A percentile compares a stretch with the other conserved stretches of the same genome.
Evolutionary conservation across 2,329 filamentous ascomycete species (phyloP).

Genomic region (Blastomyces percursus): DNA sequence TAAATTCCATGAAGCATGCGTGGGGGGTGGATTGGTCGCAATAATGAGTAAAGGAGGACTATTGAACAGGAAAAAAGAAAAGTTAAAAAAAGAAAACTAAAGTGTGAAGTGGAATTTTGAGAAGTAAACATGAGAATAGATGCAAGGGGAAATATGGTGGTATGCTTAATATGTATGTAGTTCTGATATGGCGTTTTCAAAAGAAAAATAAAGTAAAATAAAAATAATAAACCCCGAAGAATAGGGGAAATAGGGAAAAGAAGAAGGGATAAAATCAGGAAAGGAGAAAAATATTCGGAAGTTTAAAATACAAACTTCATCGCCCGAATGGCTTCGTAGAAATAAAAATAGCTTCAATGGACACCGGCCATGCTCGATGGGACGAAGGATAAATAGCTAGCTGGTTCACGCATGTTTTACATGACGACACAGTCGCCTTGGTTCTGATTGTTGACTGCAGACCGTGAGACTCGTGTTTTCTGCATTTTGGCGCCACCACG

Average conservation of each 20-base stretch:
- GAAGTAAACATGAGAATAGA: not conserved
- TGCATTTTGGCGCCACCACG: constrained; percentile 60
- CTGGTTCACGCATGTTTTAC: constrained; percentile 37
- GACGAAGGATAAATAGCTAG: not conserved
- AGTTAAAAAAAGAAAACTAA: not conserved
- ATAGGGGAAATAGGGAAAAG: too few species aligned
- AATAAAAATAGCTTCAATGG: not conserved
- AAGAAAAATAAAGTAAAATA: too few species aligned
- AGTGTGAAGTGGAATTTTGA: not conserved
- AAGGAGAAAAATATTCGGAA: not conserved
- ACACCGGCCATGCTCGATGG: not conserved
- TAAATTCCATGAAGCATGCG: not conserved
- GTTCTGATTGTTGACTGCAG: constrained; percentile 68
- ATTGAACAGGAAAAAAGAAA: not conserved
- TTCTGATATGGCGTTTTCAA: not conserved
- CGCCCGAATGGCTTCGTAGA: not conserved
- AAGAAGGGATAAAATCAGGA: not conserved
- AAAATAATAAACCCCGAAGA: not conserved
- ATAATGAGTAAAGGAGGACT: not conserved
- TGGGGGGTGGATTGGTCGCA: not conserved
- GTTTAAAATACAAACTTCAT: not conserved
- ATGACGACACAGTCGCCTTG: constrained; percentile 82
- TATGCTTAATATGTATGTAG: not conserved
- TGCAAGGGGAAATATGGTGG: not conserved
- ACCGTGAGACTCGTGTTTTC: constrained; percentile 69